These are phyloP conservation scores for Ogataea paradorogensis DNA, from an alignment of 805 yeast genomes.

Conservation along the genomic window DNA sequence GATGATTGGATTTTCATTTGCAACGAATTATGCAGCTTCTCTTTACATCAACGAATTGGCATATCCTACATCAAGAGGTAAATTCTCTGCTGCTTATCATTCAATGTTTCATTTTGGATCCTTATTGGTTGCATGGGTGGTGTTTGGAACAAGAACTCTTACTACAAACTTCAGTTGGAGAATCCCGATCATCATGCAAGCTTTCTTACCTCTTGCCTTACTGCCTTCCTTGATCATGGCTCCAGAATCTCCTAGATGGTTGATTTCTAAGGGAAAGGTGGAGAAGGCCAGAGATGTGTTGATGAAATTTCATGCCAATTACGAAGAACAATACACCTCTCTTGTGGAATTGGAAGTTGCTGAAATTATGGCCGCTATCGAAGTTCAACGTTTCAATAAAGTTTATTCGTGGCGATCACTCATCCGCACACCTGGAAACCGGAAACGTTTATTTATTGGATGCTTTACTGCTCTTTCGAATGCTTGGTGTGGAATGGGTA, in stretches of 20 bases:
- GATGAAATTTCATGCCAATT: slow-evolving; percentile 21
- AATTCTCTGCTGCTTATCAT: slow-evolving; percentile 35
- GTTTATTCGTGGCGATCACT: slow-evolving; percentile 37
- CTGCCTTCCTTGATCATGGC: slow-evolving; percentile 28
- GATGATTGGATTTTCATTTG: slow-evolving; percentile 18
- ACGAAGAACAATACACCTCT: slow-evolving; percentile 29
- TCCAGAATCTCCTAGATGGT: slow-evolving; percentile 40
- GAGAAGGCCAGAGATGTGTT: slow-evolving; percentile 35
- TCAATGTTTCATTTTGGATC: slow-evolving; percentile 43
- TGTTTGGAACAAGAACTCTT: slow-evolving; percentile 38
- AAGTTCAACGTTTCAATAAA: slow-evolving; percentile 28
- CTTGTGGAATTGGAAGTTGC: slow-evolving; percentile 35
- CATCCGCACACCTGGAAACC: slow-evolving; percentile 31
- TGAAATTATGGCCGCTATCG: slow-evolving; percentile 38
- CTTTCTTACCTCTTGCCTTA: slow-evolving; percentile 35
- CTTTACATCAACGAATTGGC: slow-evolving; percentile 31
- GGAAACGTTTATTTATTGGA: slow-evolving; percentile 37
- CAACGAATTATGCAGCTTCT: slow-evolving; percentile 18
- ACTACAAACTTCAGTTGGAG: slow-evolving; percentile 33
- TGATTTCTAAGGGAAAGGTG: slow-evolving; percentile 30
- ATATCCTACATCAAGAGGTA: slow-evolving; percentile 34
- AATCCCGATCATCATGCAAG: slow-evolving; percentile 41
- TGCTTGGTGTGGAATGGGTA: slow-evolving; percentile 45
- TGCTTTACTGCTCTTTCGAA: slow-evolving; percentile 31
- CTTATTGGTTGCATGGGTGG: slow-evolving; percentile 40